These are phyloP conservation scores for Nidula microcarpa DNA, from an alignment of 768 basidiomycete species.

Conservation along the genomic window DNA sequence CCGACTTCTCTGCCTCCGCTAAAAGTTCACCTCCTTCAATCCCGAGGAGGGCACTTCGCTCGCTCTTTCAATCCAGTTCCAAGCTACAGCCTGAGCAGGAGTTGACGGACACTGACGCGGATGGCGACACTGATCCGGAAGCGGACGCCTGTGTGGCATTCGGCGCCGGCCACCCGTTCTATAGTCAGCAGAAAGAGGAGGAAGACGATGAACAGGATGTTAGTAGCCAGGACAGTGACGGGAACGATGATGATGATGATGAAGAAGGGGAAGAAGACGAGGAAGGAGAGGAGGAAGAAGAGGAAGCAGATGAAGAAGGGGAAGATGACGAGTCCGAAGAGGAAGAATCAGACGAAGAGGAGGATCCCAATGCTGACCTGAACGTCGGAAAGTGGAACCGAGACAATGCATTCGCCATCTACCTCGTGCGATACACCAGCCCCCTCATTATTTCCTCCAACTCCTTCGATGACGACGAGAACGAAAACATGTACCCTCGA, in stretches of 20 bases:
- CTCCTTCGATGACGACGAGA: constrained; percentile 13
- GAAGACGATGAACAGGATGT: constrained; percentile 14
- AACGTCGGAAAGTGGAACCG: constrained; percentile 27
- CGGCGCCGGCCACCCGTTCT: constrained; percentile 15
- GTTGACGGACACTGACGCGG: constrained; percentile 14
- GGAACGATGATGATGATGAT: too few species aligned
- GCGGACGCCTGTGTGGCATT: constrained; percentile 12
- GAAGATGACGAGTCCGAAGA: constrained; percentile 11
- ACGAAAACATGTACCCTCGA: constrained; percentile 14
- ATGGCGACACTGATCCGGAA: constrained; percentile 17
- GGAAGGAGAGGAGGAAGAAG: constrained; percentile 1
- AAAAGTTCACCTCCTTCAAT: not conserved
- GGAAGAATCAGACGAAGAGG: constrained; percentile 9
- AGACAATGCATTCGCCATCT: constrained; percentile 22
- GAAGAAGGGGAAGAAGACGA: too few species aligned
- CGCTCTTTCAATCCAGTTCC: constrained; percentile 1
- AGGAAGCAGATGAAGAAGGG: not conserved
- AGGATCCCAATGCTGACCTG: constrained; percentile 10
- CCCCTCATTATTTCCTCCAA: constrained; percentile 1
- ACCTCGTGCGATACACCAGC: constrained; percentile 21
- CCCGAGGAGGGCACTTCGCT: constrained; percentile 4
- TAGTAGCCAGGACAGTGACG: too few species aligned
- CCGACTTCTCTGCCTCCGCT: constrained; percentile 8
- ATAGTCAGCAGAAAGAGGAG: constrained; percentile 8
- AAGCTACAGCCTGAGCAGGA: not conserved